Conservation (phyloP, 768 basidiomycete genomes). For the Suillus weaverae region DNA sequence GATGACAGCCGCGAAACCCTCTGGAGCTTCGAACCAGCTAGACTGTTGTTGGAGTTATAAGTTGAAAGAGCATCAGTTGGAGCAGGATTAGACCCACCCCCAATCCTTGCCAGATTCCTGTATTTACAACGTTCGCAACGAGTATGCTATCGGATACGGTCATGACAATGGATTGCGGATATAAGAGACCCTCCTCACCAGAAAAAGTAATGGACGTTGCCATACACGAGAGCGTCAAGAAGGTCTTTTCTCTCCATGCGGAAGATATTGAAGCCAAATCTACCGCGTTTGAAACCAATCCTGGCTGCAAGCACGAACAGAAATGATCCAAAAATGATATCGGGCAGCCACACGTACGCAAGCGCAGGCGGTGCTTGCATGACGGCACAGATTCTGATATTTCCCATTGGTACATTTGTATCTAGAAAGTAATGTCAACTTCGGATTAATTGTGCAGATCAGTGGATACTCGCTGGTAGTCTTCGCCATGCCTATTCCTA, state of each 20-base stretch:
- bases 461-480: not conserved
- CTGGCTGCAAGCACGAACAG: slow-evolving; percentile 1
- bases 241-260: not conserved
- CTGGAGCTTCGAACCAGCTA: slow-evolving; percentile 1
- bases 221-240: not conserved
- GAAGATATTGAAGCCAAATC: not conserved
- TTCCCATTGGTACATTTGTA: not conserved
- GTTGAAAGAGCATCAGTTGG: not conserved
- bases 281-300: not conserved
- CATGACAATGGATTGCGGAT: not conserved
- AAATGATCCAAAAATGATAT: slow-evolving; percentile 2
- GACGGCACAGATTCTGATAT: not conserved
- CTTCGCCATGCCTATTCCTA: not conserved
- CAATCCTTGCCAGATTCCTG: not conserved
- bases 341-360: not conserved
- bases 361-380: not conserved
- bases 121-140: not conserved
- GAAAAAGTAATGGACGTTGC: slow-evolving; percentile 1
- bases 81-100: not conserved
- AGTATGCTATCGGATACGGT: not conserved
- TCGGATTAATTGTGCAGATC: not conserved
- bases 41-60: not conserved
- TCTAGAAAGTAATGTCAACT: not conserved
- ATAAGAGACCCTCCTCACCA: not conserved
- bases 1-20: slow-evolving; percentile 1